phyloP scores from a whole-genome alignment of 306 rosid genomes.

The Argentina anserina region DNA sequence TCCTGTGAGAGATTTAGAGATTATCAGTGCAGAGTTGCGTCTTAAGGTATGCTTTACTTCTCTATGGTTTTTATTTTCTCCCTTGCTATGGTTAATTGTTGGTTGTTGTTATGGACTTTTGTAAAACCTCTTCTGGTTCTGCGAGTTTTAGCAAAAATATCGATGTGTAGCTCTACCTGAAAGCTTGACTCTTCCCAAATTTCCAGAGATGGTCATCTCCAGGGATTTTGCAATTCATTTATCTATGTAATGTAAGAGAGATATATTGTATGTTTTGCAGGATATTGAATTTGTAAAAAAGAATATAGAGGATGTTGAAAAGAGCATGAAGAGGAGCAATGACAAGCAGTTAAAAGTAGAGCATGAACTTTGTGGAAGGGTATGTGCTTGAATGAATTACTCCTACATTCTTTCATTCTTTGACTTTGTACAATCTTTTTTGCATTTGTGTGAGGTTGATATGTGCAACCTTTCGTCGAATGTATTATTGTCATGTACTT shows the following conservation, averaged over 20 bases:
- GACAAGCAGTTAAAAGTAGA: conserved; percentile 93
- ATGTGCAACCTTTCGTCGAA: not conserved
- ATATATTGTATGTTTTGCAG: conserved; percentile 33
- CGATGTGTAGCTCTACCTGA: not conserved
- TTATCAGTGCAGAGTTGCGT: conserved; percentile 78
- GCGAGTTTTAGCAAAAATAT: not conserved
- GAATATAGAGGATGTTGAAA: conserved; percentile 81
- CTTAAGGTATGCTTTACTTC: conserved; percentile 58
- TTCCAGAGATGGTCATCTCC: not conserved
- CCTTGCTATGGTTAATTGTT: not conserved
- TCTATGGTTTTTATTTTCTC: not conserved
- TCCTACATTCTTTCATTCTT: not conserved
- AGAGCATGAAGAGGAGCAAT: conserved; percentile 99
- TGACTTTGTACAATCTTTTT: not conserved
- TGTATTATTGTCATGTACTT: not conserved
- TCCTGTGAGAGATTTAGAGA: conserved; percentile 94
- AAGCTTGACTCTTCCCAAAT: not conserved
- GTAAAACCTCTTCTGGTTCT: not conserved
- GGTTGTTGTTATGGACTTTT: not conserved
- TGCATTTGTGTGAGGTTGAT: not conserved
- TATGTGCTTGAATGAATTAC: conserved; percentile 15
- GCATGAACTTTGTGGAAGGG: conserved; percentile 82
- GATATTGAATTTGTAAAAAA: conserved; percentile 86
- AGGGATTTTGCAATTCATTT: conserved; percentile 1
- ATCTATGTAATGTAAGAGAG: conserved; percentile 8